Conservation (phyloP, 2,329 filamentous ascomycete species). For the Fusarium pilosicola region DNA sequence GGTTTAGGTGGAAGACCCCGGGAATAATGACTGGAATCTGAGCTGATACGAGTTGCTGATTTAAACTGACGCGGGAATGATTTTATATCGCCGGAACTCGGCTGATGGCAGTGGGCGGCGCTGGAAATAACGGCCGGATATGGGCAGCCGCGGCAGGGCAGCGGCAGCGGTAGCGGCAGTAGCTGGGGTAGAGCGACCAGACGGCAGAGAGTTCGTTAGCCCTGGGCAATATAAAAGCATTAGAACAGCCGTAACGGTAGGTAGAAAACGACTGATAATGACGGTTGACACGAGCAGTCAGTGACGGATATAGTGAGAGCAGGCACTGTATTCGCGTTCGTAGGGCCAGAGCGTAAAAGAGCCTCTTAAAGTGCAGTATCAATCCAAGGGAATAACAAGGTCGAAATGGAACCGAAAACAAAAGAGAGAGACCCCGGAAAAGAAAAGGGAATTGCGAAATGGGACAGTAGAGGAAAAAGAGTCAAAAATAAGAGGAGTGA, state of each 20-base stretch:
- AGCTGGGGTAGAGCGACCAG: constrained; percentile 20
- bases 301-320: constrained; percentile 2
- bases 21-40: constrained; percentile 31
- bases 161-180: constrained; percentile 23
- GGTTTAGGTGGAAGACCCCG: constrained; percentile 17
- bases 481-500: constrained; percentile 33
- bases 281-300: background rate
- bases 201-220: constrained; percentile 22
- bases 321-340: background rate
- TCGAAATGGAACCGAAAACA: constrained; percentile 2
- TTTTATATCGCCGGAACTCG: constrained; percentile 33
- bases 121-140: constrained; percentile 47
- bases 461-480: constrained; percentile 31
- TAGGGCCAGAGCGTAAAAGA: background rate
- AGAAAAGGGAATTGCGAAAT: constrained; percentile 43
- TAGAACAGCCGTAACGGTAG: background rate
- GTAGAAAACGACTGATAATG: background rate
- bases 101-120: constrained; percentile 37
- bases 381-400: constrained; percentile 36
- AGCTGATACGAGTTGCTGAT: constrained; percentile 16
- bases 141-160: constrained; percentile 28
- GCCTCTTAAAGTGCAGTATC: constrained; percentile 1
- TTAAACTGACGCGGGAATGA: constrained; percentile 9
- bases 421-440: constrained; percentile 37
- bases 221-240: constrained; percentile 6